Evolutionary conservation across 2,329 filamentous ascomycete species (phyloP).

Genomic region (Magnaporthiopsis poae): DNA sequence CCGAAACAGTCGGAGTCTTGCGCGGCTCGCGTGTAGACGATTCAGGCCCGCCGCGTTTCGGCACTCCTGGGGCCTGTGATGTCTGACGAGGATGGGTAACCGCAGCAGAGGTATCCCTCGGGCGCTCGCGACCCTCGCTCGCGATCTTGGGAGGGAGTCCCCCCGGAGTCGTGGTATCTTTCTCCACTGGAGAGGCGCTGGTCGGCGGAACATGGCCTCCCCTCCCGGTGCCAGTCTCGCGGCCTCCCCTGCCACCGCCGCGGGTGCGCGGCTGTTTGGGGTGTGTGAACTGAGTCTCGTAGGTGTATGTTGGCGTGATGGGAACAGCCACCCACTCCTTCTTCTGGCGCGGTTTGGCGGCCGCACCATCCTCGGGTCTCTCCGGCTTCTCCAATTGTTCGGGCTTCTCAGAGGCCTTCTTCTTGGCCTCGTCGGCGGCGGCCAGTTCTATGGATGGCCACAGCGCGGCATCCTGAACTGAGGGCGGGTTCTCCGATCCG

Average conservation of each 20-base stretch:
- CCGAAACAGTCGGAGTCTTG: slow-evolving; percentile 27
- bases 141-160: slow-evolving; percentile 22
- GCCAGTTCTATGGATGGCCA: slow-evolving; percentile 88
- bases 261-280: slow-evolving; percentile 32
- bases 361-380: slow-evolving; percentile 27
- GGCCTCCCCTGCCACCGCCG: slow-evolving; percentile 35
- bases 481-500: slow-evolving; percentile 34
- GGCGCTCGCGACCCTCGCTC: slow-evolving; percentile 22
- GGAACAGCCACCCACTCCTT: slow-evolving; percentile 77
- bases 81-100: slow-evolving; percentile 24
- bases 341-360: slow-evolving; percentile 52
- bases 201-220: slow-evolving; percentile 17
- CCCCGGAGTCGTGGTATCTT: slow-evolving; percentile 1
- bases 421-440: slow-evolving; percentile 59
- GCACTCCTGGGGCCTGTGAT: slow-evolving; percentile 24
- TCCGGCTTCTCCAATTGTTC: slow-evolving; percentile 46
- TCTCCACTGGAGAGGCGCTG: slow-evolving; percentile 16
- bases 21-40: slow-evolving; percentile 33
- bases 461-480: slow-evolving; percentile 64
- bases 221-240: slow-evolving; percentile 23
- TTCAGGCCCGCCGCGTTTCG: slow-evolving; percentile 38
- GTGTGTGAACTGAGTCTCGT: slow-evolving; percentile 53
- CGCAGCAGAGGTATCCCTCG: slow-evolving; percentile 24
- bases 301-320: slow-evolving; percentile 75
- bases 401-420: slow-evolving; percentile 38